Conservation (phyloP, 768 basidiomycete species). For the Lactarius trivialis region DNA sequence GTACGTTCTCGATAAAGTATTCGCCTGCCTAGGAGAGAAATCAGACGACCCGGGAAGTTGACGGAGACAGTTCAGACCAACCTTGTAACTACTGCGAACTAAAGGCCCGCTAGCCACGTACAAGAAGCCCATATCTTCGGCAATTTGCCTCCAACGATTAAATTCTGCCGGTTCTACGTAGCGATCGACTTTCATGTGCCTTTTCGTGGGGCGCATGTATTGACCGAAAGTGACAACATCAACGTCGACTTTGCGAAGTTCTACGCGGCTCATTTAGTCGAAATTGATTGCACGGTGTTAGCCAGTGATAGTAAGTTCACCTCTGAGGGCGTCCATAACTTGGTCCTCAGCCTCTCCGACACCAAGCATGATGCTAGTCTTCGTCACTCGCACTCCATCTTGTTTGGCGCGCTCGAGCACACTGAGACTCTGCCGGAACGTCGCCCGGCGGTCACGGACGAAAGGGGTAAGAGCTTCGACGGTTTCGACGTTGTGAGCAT, state of each 20-base stretch:
- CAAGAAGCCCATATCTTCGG: slow-evolving; percentile 91
- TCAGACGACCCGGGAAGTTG: slow-evolving; percentile 1
- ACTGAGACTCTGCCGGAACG: slow-evolving; percentile 75
- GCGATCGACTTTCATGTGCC: slow-evolving; percentile 97
- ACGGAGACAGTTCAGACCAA: slow-evolving; percentile 30
- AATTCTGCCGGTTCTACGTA: slow-evolving; percentile 95
- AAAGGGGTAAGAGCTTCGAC: slow-evolving; percentile 90
- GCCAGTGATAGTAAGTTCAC: slow-evolving; percentile 38
- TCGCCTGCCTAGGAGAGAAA: slow-evolving; percentile 73
- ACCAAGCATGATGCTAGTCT: slow-evolving; percentile 98
- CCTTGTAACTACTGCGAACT: slow-evolving; percentile 97
- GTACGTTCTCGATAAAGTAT: slow-evolving; percentile 88
- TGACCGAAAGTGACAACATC: slow-evolving; percentile 99
- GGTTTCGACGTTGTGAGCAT: slow-evolving; percentile 97
- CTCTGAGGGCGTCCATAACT: slow-evolving; percentile 72
- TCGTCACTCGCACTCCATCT: slow-evolving; percentile 81
- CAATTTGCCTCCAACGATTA: slow-evolving; percentile 81
- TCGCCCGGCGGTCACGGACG: slow-evolving; percentile 92
- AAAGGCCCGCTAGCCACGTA: slow-evolving; percentile 97
- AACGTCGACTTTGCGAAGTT: slow-evolving; percentile 79
- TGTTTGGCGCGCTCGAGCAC: slow-evolving; percentile 82
- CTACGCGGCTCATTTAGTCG: slow-evolving; percentile 37
- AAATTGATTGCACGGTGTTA: background rate
- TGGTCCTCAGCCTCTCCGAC: slow-evolving; percentile 88
- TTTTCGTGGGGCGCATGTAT: slow-evolving; percentile 99